These are phyloP conservation scores for Sugiyamaella pinicola DNA, from an alignment of 1,139 yeast species.

Conservation along the genomic window DNA sequence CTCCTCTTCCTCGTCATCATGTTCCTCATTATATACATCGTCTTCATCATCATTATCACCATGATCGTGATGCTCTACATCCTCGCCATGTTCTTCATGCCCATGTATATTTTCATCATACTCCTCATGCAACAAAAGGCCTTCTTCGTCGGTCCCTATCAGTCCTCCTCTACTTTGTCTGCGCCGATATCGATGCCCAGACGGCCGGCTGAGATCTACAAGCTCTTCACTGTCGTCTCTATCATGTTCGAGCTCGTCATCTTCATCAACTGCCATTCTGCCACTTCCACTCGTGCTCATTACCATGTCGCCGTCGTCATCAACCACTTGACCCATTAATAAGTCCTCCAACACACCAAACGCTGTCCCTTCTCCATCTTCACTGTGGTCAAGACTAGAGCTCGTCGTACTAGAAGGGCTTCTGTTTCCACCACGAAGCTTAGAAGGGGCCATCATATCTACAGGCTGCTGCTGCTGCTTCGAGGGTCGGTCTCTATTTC, in stretches of 20 bases:
- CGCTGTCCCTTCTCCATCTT: neutral
- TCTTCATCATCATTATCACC: constrained; percentile 15
- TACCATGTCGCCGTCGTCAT: constrained; percentile 34
- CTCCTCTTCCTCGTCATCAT: constrained; percentile 27
- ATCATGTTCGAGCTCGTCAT: constrained; percentile 5
- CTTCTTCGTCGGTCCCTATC: neutral
- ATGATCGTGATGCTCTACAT: constrained; percentile 8
- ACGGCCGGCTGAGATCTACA: neutral
- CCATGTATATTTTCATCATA: neutral
- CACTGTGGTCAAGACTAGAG: neutral
- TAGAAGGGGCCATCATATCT: neutral
- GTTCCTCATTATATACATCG: constrained; percentile 29
- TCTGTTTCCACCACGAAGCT: constrained; percentile 1
- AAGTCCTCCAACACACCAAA: constrained; percentile 27
- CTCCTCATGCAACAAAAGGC: neutral
- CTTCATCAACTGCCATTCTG: constrained; percentile 28
- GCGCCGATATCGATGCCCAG: neutral
- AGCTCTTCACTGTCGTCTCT: neutral
- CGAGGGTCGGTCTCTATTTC: constrained; percentile 6
- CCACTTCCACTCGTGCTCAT: constrained; percentile 28
- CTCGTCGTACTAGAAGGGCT: constrained; percentile 2
- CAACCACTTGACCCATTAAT: constrained; percentile 37
- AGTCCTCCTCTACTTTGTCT: constrained; percentile 14
- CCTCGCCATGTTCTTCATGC: no score
- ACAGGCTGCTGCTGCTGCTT: constrained; percentile 1